phyloP scores from a whole-genome alignment of 306 rosid species.

The Argentina anserina region DNA sequence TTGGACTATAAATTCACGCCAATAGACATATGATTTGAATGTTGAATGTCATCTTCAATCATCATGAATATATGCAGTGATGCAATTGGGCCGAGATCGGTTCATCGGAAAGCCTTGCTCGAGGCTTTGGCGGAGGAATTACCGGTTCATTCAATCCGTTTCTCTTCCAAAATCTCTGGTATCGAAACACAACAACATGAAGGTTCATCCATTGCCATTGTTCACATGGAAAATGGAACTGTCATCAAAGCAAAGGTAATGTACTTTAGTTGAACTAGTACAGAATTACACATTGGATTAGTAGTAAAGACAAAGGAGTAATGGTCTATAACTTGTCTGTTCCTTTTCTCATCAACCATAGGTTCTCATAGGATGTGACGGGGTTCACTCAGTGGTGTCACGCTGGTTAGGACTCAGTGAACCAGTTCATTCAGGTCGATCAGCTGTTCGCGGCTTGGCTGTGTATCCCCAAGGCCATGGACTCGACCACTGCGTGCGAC shows the following conservation, averaged over 20 bases:
- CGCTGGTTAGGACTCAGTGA: too few relatives aligned
- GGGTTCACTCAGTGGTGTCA: too few relatives aligned
- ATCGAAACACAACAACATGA: slow-evolving; percentile 5
- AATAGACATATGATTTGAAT: background rate
- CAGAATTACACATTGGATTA: too few relatives aligned
- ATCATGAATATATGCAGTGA: background rate
- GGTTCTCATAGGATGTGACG: too few relatives aligned
- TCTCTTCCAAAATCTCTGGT: slow-evolving; percentile 12
- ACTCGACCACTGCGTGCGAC: background rate
- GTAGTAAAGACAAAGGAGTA: too few relatives aligned
- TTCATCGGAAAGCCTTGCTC: slow-evolving; percentile 22
- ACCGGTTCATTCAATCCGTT: slow-evolving; percentile 15
- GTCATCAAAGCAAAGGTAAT: slow-evolving; percentile 23
- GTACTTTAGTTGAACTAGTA: background rate
- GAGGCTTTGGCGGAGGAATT: slow-evolving; percentile 25
- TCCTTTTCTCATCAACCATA: too few relatives aligned
- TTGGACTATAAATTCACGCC: background rate
- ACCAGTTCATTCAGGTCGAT: slow-evolving; percentile 22
- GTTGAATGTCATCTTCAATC: background rate
- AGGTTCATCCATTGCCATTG: slow-evolving; percentile 16
- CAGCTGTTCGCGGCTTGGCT: slow-evolving; percentile 27
- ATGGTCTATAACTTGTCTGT: too few relatives aligned
- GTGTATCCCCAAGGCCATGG: slow-evolving; percentile 31
- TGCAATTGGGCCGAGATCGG: background rate
- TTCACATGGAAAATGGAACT: slow-evolving; percentile 23